A percentile compares a stretch with the other conserved stretches of the same genome.
These are phyloP conservation scores for Fragosphaeria purpurea DNA, from an alignment of 2,329 filamentous ascomycete species.

Conservation along the genomic window DNA sequence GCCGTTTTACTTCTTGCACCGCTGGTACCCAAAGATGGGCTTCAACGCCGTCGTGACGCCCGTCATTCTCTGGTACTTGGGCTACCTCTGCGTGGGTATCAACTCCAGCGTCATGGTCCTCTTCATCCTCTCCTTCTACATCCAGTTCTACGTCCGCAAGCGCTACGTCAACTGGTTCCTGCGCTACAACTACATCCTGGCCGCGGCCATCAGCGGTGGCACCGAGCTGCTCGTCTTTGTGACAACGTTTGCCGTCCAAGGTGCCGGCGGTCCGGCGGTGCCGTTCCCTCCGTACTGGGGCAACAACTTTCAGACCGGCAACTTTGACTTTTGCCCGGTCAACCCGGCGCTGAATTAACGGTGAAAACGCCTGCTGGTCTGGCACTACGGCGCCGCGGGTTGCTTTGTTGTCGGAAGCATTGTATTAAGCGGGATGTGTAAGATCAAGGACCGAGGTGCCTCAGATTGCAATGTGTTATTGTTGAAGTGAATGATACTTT, in stretches of 20 bases:
- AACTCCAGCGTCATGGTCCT: slow-evolving; percentile 20
- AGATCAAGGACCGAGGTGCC: no score
- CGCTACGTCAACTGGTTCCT: slow-evolving; percentile 25
- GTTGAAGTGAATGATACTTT: no score
- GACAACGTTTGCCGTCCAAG: slow-evolving; percentile 30
- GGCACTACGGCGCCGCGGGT: no score
- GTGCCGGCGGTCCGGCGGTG: slow-evolving; percentile 26
- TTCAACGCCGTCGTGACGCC: slow-evolving; percentile 22
- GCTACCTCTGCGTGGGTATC: slow-evolving; percentile 19
- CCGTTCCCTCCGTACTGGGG: slow-evolving; percentile 21
- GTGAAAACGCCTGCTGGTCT: no score
- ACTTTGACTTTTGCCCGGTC: slow-evolving; percentile 8
- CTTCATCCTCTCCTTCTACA: slow-evolving; percentile 17
- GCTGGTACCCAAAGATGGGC: slow-evolving; percentile 16
- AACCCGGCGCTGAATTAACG: slow-evolving; percentile 4
- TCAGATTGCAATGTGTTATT: no score
- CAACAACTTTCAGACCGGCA: slow-evolving; percentile 8
- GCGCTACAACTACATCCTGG: slow-evolving; percentile 30
- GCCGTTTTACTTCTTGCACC: slow-evolving; percentile 23
- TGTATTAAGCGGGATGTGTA: no score
- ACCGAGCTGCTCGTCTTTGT: slow-evolving; percentile 20
- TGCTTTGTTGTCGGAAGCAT: no score
- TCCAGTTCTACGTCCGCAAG: slow-evolving; percentile 24
- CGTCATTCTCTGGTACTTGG: slow-evolving; percentile 21
- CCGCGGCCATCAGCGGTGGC: slow-evolving; percentile 28